These are phyloP conservation scores for Lithospermum erythrorhizon DNA, from an alignment of 257 asterid species.

Conservation along the genomic window DNA sequence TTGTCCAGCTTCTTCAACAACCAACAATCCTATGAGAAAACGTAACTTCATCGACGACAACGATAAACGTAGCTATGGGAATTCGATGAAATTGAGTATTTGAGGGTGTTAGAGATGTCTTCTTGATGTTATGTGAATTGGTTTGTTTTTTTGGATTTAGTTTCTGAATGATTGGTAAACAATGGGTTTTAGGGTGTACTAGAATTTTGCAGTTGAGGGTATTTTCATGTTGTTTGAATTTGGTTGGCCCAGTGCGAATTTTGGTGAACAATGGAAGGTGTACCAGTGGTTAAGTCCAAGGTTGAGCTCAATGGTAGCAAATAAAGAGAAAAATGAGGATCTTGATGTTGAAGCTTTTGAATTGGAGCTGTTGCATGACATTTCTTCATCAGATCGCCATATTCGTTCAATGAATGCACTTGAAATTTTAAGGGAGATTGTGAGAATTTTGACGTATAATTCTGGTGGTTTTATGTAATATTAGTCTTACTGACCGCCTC, in stretches of 20 bases:
- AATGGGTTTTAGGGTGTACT: too few relatives aligned
- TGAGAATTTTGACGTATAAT: slow-evolving; percentile 69
- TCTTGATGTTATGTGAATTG: not conserved
- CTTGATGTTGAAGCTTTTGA: slow-evolving; percentile 26
- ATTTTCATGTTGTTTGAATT: too few relatives aligned
- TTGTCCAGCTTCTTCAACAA: too few relatives aligned
- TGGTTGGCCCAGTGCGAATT: not conserved
- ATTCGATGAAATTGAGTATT: not conserved
- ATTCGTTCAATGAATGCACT: slow-evolving; percentile 57
- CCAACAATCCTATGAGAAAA: too few relatives aligned
- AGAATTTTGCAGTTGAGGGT: too few relatives aligned
- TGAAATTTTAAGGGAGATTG: slow-evolving; percentile 74
- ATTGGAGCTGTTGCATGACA: slow-evolving; percentile 26
- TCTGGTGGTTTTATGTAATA: slow-evolving; percentile 51
- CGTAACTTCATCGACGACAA: too few relatives aligned
- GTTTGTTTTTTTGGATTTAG: not conserved
- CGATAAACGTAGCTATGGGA: too few relatives aligned
- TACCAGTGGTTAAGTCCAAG: slow-evolving; percentile 43
- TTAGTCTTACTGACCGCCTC: slow-evolving; percentile 51
- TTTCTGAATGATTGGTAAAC: too few relatives aligned
- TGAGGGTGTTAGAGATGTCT: not conserved
- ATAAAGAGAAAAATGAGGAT: slow-evolving; percentile 30
- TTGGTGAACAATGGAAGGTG: slow-evolving; percentile 40
- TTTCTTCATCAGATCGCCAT: slow-evolving; percentile 27
- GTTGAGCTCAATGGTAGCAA: slow-evolving; percentile 11